Base-by-base conservation (phyloP, 1,284 basidiomycete species). In the Ustilago shanxiensis region DNA sequence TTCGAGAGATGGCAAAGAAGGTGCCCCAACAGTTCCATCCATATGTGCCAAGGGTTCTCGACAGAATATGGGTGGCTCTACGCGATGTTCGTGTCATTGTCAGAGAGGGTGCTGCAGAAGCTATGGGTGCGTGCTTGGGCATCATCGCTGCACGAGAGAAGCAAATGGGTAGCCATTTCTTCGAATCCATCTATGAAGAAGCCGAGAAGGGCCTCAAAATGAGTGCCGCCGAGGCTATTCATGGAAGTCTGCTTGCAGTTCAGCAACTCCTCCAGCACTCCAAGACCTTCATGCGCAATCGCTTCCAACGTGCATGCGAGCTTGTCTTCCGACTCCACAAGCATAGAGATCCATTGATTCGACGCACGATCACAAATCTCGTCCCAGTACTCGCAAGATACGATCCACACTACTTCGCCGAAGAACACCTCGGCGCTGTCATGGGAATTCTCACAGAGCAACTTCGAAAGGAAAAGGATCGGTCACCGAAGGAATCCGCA, bases 201-300 rank as follows among this genome's bases (percentile, higher is more conserved):
- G 95, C 95, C 5, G 93, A 95, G 83, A 88, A 89, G 64, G 96
- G 95, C 1, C 88, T 98, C 61, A 93, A 93, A 86, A 92, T 91
- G 85, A 89, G 90, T 3, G 91, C 92, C 20, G 90, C 92, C 37
- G 96, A 93, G 87, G 90, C 94, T 28, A 94, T 98, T 49, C 95
- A 99, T 78, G 97, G 96, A 1, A 95, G 94, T 20, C 86, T 99
- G 39, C 89, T 99, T 60, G 96, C 95, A 13, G 95, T 95, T 86
- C 92, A 95, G 59, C 94, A 97, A 84, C 89, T 99, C 35, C 88
- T 99, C 14, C 89, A 96, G 65, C 94, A 98, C 86, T 95, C 95
- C 37, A 94, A 95, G 77, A 94, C 95, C 90, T 98, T 96, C 80
- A 96, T 98, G 95, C 91, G 91, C 79, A 93, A 96, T 72, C 93